Conservation (phyloP, 306 rosid genomes). For the Lotus japonicus region DNA sequence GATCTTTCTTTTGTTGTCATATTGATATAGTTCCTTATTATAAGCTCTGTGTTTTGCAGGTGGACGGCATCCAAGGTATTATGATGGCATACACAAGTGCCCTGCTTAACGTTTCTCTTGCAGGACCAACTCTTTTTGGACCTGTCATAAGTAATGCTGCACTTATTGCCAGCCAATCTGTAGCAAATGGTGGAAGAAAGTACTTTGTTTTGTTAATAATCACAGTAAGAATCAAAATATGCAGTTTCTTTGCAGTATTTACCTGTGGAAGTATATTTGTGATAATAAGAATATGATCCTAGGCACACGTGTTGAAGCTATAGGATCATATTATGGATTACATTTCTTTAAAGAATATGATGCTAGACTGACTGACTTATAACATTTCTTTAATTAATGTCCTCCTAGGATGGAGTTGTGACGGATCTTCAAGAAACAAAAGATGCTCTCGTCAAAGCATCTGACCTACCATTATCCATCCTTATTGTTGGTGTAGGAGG, state of each 20-base stretch:
- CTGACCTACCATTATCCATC: conserved; percentile 90
- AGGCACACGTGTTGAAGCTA: too few species aligned
- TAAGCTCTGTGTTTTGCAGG: conserved; percentile 46
- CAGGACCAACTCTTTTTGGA: conserved; percentile 99
- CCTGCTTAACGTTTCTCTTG: conserved; percentile 92
- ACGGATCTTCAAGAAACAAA: conserved; percentile 99
- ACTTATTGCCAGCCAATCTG: conserved; percentile 89
- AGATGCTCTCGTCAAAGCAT: conserved; percentile 95
- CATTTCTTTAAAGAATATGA: too few species aligned
- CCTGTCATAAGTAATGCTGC: conserved; percentile 91
- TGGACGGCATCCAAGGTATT: conserved; percentile 97
- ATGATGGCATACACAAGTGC: conserved; percentile 96
- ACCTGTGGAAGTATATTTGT: not conserved
- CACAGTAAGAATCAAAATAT: conserved; percentile 56
- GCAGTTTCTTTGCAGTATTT: conserved; percentile 15
- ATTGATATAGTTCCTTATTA: conserved; percentile 13
- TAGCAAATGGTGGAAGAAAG: conserved; percentile 65
- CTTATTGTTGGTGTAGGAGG: conserved; percentile 99
- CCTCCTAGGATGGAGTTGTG: conserved; percentile 91
- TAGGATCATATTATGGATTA: too few species aligned
- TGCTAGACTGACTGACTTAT: not conserved
- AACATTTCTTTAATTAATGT: not conserved
- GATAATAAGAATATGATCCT: too few species aligned
- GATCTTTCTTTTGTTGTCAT: conserved; percentile 26
- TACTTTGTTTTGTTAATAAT: conserved; percentile 89